phyloP scores from a whole-genome alignment of 805 yeast species.

The Debaryomyces tyrocola region DNA sequence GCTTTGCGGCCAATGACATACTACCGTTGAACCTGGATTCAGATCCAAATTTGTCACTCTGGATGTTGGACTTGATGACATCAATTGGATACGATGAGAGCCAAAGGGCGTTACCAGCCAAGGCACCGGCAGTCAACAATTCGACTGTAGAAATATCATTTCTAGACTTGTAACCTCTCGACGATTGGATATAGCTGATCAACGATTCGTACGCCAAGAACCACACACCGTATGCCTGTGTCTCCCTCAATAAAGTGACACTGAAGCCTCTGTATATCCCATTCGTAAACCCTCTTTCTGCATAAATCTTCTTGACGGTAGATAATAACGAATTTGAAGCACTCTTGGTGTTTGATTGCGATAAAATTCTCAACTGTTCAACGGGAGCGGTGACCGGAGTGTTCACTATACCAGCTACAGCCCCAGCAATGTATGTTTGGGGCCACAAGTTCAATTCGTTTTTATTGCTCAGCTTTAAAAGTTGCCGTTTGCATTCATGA shows the following conservation, averaged over 20 bases:
- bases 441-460: slow-evolving; percentile 47
- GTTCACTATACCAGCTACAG: slow-evolving; percentile 65
- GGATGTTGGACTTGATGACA: slow-evolving; percentile 51
- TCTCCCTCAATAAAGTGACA: slow-evolving; percentile 57
- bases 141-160: slow-evolving; percentile 55
- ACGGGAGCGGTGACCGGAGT: slow-evolving; percentile 64
- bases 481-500: slow-evolving; percentile 64
- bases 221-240: slow-evolving; percentile 79
- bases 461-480: slow-evolving; percentile 31
- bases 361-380: slow-evolving; percentile 62
- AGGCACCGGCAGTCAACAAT: slow-evolving; percentile 57
- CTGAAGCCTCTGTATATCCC: slow-evolving; percentile 58
- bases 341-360: slow-evolving; percentile 47
- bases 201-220: slow-evolving; percentile 62
- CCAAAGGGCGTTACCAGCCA: slow-evolving; percentile 72
- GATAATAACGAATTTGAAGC: slow-evolving; percentile 21
- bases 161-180: slow-evolving; percentile 39
- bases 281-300: slow-evolving; percentile 38
- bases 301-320: slow-evolving; percentile 44
- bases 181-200: slow-evolving; percentile 38
- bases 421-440: slow-evolving; percentile 63
- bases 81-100: slow-evolving; percentile 53
- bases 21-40: slow-evolving; percentile 45
- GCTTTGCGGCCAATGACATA: slow-evolving; percentile 31
- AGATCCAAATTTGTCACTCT: slow-evolving; percentile 52